These are phyloP conservation scores for Geotrichum fermentans DNA, from an alignment of 1,139 yeast species.

Conservation along the genomic window DNA sequence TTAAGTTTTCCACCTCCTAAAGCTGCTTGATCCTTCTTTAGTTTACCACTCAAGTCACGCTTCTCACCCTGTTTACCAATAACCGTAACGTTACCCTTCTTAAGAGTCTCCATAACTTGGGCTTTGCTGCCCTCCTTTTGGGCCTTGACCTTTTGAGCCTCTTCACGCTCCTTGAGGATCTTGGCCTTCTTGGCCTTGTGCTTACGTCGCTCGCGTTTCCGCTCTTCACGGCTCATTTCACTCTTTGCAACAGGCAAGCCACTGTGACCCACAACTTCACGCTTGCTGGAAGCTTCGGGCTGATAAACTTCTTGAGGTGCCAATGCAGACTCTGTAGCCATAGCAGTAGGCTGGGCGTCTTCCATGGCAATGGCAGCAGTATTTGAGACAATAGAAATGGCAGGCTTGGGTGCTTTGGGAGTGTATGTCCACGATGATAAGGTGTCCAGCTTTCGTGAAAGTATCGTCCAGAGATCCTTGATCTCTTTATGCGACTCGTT, in stretches of 20 bases:
- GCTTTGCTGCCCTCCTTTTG: slow-evolving; percentile 55
- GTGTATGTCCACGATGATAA: slow-evolving; percentile 88
- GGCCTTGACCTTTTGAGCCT: slow-evolving; percentile 34
- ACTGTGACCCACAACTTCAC: slow-evolving; percentile 69
- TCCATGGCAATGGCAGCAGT: slow-evolving; percentile 85
- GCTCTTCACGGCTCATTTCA: slow-evolving; percentile 81
- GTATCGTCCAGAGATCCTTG: slow-evolving; percentile 53
- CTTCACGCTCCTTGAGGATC: slow-evolving; percentile 43
- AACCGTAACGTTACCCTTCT: slow-evolving; percentile 71
- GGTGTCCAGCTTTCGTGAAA: slow-evolving; percentile 75
- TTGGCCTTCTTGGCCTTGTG: slow-evolving; percentile 75
- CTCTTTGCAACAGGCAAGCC: slow-evolving; percentile 80
- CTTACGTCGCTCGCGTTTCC: slow-evolving; percentile 81
- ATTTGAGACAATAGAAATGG: slow-evolving; percentile 73
- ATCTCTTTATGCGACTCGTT: slow-evolving; percentile 76
- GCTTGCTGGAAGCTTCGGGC: slow-evolving; percentile 46
- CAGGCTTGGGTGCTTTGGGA: slow-evolving; percentile 82
- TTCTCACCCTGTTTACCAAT: slow-evolving; percentile 74
- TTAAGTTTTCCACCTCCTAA: slow-evolving; percentile 31
- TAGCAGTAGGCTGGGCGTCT: slow-evolving; percentile 89
- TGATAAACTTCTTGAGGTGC: slow-evolving; percentile 96
- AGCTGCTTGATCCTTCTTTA: slow-evolving; percentile 42
- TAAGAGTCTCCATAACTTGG: slow-evolving; percentile 65
- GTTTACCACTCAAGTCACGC: slow-evolving; percentile 67
- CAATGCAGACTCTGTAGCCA: slow-evolving; percentile 66